Conservation (phyloP, 2,329 filamentous ascomycete genomes). For the Macrophomina tecta region DNA sequence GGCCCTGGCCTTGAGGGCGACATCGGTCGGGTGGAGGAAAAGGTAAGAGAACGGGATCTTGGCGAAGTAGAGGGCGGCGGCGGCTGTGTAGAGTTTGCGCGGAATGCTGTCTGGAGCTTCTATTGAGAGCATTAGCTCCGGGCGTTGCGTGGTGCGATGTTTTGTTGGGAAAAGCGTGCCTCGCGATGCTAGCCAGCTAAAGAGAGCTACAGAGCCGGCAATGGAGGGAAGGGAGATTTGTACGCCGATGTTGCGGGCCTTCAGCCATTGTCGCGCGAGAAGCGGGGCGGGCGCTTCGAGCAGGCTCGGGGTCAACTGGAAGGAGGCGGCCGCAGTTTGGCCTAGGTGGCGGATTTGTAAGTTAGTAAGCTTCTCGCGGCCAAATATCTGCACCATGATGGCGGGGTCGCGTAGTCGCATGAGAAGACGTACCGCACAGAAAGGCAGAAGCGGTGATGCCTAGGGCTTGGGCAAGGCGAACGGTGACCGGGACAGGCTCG, state of each 20-base stretch:
- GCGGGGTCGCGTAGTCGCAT: not conserved
- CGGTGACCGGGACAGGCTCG: conserved; percentile 37
- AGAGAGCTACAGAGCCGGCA: conserved; percentile 44
- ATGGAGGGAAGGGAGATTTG: conserved; percentile 38
- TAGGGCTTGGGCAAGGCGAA: conserved; percentile 57
- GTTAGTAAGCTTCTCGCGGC: not conserved
- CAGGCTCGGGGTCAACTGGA: conserved; percentile 58
- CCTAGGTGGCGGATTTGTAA: conserved; percentile 34
- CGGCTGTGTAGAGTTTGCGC: conserved; percentile 54
- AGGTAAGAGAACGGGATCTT: conserved; percentile 61
- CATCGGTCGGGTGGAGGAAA: conserved; percentile 56
- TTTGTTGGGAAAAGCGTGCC: conserved; percentile 33
- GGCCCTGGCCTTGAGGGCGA: conserved; percentile 54
- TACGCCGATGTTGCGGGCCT: conserved; percentile 49
- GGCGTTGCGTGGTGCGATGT: not conserved
- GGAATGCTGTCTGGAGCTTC: conserved; percentile 39
- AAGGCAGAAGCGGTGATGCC: conserved; percentile 59
- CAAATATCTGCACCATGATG: not conserved
- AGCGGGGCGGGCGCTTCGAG: conserved; percentile 62
- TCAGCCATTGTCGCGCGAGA: conserved; percentile 62
- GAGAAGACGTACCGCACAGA: conserved; percentile 45
- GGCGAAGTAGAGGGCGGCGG: conserved; percentile 52
- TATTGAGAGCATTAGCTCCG: conserved; percentile 2
- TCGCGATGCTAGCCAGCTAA: conserved; percentile 56
- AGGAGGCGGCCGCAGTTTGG: conserved; percentile 46